Percentiles rank a stretch among this genome's conserved stretches.
phyloP scores from a whole-genome alignment of 441 rosid species.

The Erysimum pusillum region DNA sequence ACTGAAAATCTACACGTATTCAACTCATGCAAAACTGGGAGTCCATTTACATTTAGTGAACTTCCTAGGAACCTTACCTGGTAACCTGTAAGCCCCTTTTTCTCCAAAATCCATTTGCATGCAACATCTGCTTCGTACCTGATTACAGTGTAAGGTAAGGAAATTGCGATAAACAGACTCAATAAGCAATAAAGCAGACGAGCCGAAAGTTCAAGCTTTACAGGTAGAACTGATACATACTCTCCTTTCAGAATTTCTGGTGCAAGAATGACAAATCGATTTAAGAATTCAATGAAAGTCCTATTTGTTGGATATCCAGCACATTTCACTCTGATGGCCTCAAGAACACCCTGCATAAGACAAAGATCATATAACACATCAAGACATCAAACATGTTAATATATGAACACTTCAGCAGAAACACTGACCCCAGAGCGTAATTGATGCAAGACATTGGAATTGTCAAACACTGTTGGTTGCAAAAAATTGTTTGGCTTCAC shows the following conservation, averaged over 20 bases:
- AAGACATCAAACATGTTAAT: constrained; percentile 35
- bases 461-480: constrained; percentile 77
- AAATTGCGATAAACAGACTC: constrained; percentile 27
- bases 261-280: constrained; percentile 72
- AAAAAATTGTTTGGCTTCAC: constrained; percentile 87
- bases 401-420: constrained; percentile 15
- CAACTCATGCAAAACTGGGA: constrained; percentile 8
- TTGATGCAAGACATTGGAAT: constrained; percentile 78
- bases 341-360: constrained; percentile 85
- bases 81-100: constrained; percentile 67
- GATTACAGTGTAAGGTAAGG: constrained; percentile 44
- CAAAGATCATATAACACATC: constrained; percentile 24
- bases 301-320: constrained; percentile 82
- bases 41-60: constrained; percentile 16
- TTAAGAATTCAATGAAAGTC: constrained; percentile 76
- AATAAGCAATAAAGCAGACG: constrained; percentile 38
- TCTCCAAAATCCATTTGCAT: constrained; percentile 82
- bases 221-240: constrained; percentile 56
- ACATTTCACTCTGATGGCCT: constrained; percentile 92
- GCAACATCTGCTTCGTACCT: constrained; percentile 79
- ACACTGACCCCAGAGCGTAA: constrained; percentile 91
- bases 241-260: constrained; percentile 64
- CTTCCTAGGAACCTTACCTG: constrained; percentile 60
- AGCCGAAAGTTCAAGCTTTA: constrained; percentile 14
- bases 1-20: not conserved